phyloP scores from a whole-genome alignment of 305 asterid species.

The Plantago coronopus region DNA sequence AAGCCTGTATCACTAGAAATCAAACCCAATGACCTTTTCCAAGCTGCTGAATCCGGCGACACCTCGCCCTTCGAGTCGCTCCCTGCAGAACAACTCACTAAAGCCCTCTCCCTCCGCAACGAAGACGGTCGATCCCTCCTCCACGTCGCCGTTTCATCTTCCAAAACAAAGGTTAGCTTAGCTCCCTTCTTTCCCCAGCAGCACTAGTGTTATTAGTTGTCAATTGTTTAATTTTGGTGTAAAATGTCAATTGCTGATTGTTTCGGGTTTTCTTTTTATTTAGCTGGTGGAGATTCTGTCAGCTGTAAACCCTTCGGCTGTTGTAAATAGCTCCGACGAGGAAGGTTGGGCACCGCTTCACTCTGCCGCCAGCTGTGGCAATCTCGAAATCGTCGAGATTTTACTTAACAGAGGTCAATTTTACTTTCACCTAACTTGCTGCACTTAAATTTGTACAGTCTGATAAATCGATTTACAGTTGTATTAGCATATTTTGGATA shows the following conservation, averaged over 20 bases:
- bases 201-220: too few relatives aligned
- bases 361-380: conserved; percentile 87
- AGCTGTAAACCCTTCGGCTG: conserved; percentile 48
- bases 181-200: neutral
- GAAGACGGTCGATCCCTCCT: conserved; percentile 86
- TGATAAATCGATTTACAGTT: neutral
- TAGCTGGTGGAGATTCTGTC: conserved; percentile 72
- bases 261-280: conserved; percentile 4
- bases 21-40: conserved; percentile 46
- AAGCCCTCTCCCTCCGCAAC: conserved; percentile 59
- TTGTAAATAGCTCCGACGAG: conserved; percentile 65
- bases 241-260: neutral
- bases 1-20: conserved; percentile 16
- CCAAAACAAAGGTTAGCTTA: conserved; percentile 45
- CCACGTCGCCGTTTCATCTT: conserved; percentile 80
- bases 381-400: conserved; percentile 57
- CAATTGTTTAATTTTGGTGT: neutral
- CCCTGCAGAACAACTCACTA: conserved; percentile 41
- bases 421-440: too few relatives aligned
- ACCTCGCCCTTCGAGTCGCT: conserved; percentile 52
- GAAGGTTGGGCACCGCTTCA: conserved; percentile 97
- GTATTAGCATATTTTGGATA: too few relatives aligned
- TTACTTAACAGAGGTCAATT: conserved; percentile 43
- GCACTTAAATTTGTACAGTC: neutral
- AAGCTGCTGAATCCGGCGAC: conserved; percentile 71